Percentiles rank a stretch among this genome's conserved stretches.
Conservation (phyloP, 2,329 filamentous ascomycete genomes). For the Dothistroma pini region DNA sequence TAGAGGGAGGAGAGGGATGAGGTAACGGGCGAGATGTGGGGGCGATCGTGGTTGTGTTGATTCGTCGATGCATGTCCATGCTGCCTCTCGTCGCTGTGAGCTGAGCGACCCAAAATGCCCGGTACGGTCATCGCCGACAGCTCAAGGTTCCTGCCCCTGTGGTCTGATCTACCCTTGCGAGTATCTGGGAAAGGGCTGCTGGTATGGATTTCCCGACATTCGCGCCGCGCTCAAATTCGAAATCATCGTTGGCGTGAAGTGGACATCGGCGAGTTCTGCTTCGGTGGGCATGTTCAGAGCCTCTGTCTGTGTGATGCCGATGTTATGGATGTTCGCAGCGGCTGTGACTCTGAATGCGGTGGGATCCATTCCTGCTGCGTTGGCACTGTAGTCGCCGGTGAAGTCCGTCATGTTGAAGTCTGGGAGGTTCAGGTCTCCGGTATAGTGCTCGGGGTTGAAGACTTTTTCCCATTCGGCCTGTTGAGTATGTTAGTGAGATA, state of each 20-base stretch:
- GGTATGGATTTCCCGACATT: neutral
- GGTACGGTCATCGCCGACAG: too few relatives aligned
- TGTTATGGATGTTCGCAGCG: slow-evolving; percentile 12
- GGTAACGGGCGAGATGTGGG: neutral
- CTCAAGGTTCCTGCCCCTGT: too few relatives aligned
- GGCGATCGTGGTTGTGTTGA: neutral
- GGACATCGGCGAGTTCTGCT: slow-evolving; percentile 7
- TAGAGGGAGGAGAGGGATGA: slow-evolving; percentile 10
- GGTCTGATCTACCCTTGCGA: neutral
- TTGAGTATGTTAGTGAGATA: neutral
- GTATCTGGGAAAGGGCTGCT: neutral
- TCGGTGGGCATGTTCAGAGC: slow-evolving; percentile 4
- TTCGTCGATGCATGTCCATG: neutral
- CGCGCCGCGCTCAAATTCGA: neutral
- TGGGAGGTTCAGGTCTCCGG: slow-evolving; percentile 33
- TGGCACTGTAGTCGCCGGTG: slow-evolving; percentile 21
- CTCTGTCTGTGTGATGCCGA: slow-evolving; percentile 3
- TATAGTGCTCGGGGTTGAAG: slow-evolving; percentile 38
- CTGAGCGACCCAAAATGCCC: too few relatives aligned
- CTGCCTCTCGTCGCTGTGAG: neutral
- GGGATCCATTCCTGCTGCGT: slow-evolving; percentile 8
- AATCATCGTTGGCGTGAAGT: slow-evolving; percentile 7
- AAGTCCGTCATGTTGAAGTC: slow-evolving; percentile 36
- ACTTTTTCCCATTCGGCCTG: slow-evolving; percentile 48
- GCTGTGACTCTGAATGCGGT: slow-evolving; percentile 13